Percentiles rank a stretch among this genome's conserved stretches.
These are phyloP conservation scores for Astrothelium macrocarpum DNA, from an alignment of 495 filamentous ascomycete genomes.

Conservation along the genomic window DNA sequence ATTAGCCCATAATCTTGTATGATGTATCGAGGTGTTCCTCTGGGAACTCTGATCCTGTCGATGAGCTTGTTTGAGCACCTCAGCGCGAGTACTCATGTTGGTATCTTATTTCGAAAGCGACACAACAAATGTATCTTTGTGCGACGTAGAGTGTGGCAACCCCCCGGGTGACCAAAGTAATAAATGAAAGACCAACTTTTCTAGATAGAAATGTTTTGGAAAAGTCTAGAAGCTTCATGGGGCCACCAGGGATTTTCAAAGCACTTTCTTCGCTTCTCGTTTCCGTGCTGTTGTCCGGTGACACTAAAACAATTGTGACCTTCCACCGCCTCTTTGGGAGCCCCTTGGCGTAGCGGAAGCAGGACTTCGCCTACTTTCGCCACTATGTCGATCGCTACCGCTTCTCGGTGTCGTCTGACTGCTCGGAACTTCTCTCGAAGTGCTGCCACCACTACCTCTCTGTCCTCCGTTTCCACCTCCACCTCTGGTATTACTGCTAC, in stretches of 20 bases:
- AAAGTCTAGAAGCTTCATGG: too few species aligned
- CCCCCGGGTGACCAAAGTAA: too few species aligned
- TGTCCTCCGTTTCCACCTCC: background rate
- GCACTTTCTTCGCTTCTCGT: background rate
- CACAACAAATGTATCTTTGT: too few species aligned
- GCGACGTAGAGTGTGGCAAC: too few species aligned
- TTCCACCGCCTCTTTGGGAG: background rate
- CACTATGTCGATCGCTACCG: background rate
- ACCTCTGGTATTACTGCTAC: background rate
- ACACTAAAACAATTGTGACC: background rate
- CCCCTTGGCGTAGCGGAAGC: background rate
- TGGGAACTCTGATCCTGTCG: background rate
- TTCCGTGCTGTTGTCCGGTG: background rate
- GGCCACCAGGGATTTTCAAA: too few species aligned
- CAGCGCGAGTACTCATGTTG: background rate
- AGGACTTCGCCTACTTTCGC: background rate
- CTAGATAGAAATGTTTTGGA: too few species aligned
- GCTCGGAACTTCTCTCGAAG: background rate
- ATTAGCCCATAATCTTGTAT: background rate
- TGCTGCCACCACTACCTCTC: background rate
- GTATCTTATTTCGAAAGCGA: background rate
- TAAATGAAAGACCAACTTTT: too few species aligned
- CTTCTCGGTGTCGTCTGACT: constrained; percentile 1
- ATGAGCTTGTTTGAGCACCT: background rate
- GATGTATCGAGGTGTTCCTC: background rate